Conservation (phyloP, 345 rosid genomes). For the Rhodamnia rubescens region DNA sequence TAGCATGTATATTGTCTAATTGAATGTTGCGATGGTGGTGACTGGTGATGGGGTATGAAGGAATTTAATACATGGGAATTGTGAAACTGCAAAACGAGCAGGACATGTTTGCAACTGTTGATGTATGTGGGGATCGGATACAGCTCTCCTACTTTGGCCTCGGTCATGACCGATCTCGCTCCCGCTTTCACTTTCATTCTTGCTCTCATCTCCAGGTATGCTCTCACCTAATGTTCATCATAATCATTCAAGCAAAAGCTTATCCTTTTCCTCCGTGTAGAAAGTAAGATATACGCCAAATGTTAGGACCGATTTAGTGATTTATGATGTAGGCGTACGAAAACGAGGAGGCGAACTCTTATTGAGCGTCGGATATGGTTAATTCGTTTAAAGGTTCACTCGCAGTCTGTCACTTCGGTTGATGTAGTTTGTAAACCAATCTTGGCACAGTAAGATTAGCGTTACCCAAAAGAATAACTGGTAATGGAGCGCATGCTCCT, state of each 20-base stretch:
- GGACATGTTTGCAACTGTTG: constrained; percentile 15
- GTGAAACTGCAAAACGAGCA: neutral
- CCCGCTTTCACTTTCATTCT: constrained; percentile 42
- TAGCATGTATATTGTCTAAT: neutral
- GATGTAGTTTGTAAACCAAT: neutral
- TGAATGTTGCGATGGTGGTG: neutral
- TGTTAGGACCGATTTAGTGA: neutral
- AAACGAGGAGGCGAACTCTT: neutral
- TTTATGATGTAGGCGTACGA: neutral
- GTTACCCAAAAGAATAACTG: too few species aligned
- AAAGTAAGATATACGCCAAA: neutral
- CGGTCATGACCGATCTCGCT: constrained; percentile 31
- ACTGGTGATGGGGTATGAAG: neutral
- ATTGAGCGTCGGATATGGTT: neutral
- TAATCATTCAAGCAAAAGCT: neutral
- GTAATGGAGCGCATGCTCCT: neutral
- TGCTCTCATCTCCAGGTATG: constrained; percentile 22
- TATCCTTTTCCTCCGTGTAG: neutral
- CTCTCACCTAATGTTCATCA: neutral
- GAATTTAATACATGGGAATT: neutral
- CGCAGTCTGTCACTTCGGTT: neutral
- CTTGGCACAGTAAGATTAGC: neutral
- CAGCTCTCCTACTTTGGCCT: constrained; percentile 37
- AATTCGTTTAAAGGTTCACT: neutral
- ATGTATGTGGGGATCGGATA: constrained; percentile 19